Conservation (phyloP, 148 eudicot species). For the Bassia scoparia region DNA sequence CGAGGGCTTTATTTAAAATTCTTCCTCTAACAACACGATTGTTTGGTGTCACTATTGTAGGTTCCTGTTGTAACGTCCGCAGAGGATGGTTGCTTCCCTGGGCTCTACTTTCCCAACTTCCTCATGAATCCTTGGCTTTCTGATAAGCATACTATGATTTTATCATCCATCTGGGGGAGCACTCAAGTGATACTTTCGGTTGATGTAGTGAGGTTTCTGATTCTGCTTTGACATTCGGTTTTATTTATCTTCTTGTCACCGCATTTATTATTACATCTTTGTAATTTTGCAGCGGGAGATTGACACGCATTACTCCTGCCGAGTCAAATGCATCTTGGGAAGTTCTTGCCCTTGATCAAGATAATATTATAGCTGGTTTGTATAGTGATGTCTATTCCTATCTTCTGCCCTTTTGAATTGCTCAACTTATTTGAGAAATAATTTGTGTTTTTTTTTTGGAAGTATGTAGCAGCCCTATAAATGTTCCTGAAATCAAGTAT, state of each 20-base stretch:
- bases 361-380: slow-evolving; percentile 81
- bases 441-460: slow-evolving; percentile 17
- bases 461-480: slow-evolving; percentile 71
- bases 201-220: slow-evolving; percentile 55
- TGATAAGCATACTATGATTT: slow-evolving; percentile 70
- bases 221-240: background rate
- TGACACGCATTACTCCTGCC: slow-evolving; percentile 56
- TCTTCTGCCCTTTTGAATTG: background rate
- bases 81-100: slow-evolving; percentile 76
- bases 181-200: slow-evolving; percentile 66
- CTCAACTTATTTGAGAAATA: background rate
- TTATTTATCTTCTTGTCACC: background rate
- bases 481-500: slow-evolving; percentile 67
- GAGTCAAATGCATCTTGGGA: slow-evolving; percentile 60
- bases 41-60: slow-evolving; percentile 34
- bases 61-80: slow-evolving; percentile 84
- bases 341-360: slow-evolving; percentile 66
- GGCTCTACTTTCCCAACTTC: slow-evolving; percentile 59
- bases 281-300: slow-evolving; percentile 52
- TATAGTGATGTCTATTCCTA: background rate
- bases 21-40: background rate
- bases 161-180: slow-evolving; percentile 81
- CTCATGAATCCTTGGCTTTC: slow-evolving; percentile 78
- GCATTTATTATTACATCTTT: background rate
- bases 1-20: no score